Conservation (phyloP, 2,329 filamentous ascomycete species). For the Tolypocladium album region DNA sequence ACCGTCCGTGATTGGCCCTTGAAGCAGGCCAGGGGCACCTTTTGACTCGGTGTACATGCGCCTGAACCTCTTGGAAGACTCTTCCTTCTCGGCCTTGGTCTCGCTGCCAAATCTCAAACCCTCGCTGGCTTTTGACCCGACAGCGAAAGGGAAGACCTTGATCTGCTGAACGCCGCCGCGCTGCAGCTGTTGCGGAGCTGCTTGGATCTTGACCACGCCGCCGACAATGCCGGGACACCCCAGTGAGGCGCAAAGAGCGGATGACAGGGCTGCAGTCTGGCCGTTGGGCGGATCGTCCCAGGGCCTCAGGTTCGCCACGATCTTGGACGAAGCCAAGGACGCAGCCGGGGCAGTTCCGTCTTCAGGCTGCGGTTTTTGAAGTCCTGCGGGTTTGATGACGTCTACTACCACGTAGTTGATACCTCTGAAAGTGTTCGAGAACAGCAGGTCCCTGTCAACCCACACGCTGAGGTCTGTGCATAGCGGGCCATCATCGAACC, state of each 20-base stretch:
- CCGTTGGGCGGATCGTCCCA: conserved; percentile 87
- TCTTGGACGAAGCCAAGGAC: conserved; percentile 32
- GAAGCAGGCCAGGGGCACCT: conserved; percentile 51
- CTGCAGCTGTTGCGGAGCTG: conserved; percentile 62
- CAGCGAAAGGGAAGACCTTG: conserved; percentile 72
- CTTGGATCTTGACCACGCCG: conserved; percentile 77
- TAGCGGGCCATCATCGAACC: conserved; percentile 61
- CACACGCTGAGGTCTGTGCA: conserved; percentile 61
- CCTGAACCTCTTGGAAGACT: conserved; percentile 59
- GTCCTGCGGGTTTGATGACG: conserved; percentile 71
- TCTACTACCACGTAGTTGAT: conserved; percentile 71
- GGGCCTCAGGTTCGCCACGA: conserved; percentile 63
- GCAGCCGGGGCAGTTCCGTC: conserved; percentile 50
- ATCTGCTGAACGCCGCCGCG: conserved; percentile 54
- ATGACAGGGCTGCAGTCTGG: conserved; percentile 70
- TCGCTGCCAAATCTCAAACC: conserved; percentile 82
- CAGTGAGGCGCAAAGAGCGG: conserved; percentile 62
- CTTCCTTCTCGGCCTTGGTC: conserved; percentile 71
- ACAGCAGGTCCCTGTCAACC: conserved; percentile 70
- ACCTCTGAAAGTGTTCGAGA: conserved; percentile 62
- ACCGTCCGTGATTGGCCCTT: conserved; percentile 82
- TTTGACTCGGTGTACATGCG: conserved; percentile 55
- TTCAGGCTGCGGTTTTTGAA: conserved; percentile 61
- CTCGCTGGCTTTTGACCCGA: conserved; percentile 43
- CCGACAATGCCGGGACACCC: conserved; percentile 67